Evolutionary conservation across 225 moss, liverwort and hornwort species (phyloP).

Genomic region (Polytrichum commune): DNA sequence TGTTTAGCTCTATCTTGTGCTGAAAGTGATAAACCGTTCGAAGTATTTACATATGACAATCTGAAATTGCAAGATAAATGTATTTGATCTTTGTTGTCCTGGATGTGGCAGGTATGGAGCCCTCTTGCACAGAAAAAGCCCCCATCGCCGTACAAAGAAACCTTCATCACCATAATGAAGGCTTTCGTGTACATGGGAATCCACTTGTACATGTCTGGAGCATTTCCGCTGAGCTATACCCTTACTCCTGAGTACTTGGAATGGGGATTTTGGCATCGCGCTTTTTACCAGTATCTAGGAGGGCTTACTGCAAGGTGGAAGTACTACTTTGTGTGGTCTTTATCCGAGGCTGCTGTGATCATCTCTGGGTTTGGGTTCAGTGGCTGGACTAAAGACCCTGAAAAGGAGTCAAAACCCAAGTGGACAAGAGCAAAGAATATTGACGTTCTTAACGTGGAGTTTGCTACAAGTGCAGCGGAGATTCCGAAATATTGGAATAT

Average conservation of each 20-base stretch:
- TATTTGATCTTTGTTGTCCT: neutral
- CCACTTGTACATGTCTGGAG: conserved; percentile 49
- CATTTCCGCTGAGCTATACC: conserved; percentile 46
- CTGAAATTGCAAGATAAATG: too few relatives aligned
- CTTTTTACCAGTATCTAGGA: conserved; percentile 54
- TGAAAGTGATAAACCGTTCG: too few relatives aligned
- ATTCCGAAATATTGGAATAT: conserved; percentile 86
- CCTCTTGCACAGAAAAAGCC: conserved; percentile 33
- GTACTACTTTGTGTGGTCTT: conserved; percentile 86
- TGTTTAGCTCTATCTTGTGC: too few relatives aligned
- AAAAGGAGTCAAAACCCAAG: conserved; percentile 26
- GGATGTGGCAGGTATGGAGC: conserved; percentile 42
- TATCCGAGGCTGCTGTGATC: conserved; percentile 71
- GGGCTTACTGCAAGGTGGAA: conserved; percentile 78
- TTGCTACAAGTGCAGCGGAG: conserved; percentile 76
- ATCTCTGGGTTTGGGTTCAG: conserved; percentile 87
- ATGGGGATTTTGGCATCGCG: conserved; percentile 63
- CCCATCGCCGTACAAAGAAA: conserved; percentile 52
- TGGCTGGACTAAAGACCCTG: conserved; percentile 47
- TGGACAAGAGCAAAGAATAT: conserved; percentile 81
- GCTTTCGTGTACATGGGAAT: conserved; percentile 63
- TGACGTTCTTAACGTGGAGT: conserved; percentile 68
- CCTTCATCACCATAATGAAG: conserved; percentile 39
- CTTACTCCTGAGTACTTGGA: conserved; percentile 44
- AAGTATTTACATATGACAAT: too few relatives aligned